Evolutionary conservation across 768 basidiomycete genomes (phyloP).

Genomic region (Mrakia hoshinonis): DNA sequence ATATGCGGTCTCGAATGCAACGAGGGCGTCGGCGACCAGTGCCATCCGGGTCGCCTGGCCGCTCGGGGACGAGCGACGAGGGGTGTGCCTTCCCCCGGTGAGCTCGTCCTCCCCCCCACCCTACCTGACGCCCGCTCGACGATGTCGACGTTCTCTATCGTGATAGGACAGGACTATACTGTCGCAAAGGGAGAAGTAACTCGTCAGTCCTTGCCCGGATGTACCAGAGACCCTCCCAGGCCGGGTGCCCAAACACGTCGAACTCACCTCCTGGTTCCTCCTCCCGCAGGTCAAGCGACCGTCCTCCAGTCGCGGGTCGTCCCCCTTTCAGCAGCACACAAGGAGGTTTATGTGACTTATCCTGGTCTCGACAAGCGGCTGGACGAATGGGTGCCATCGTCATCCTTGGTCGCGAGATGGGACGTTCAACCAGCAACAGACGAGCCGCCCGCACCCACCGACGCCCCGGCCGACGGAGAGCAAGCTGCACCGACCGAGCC

Average conservation of each 20-base stretch:
- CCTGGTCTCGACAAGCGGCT: slow-evolving; percentile 59
- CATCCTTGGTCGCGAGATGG: slow-evolving; percentile 37
- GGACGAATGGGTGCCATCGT: slow-evolving; percentile 62
- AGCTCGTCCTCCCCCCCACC: too few species aligned
- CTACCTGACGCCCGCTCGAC: background rate
- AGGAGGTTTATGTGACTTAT: slow-evolving; percentile 62
- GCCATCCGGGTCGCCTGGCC: too few species aligned
- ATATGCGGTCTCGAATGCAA: too few species aligned
- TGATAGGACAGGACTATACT: background rate
- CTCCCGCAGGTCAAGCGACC: background rate
- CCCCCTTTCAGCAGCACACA: slow-evolving; percentile 28
- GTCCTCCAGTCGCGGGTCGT: slow-evolving; percentile 1
- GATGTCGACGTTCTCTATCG: background rate
- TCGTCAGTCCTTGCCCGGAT: background rate
- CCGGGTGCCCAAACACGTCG: background rate
- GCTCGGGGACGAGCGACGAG: too few species aligned
- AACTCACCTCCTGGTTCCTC: background rate
- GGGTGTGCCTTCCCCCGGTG: too few species aligned
- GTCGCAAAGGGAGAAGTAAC: background rate
- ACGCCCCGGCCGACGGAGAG: background rate
- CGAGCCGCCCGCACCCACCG: slow-evolving; percentile 35
- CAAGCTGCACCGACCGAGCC: background rate
- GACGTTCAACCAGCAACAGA: slow-evolving; percentile 26
- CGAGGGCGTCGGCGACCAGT: too few species aligned
- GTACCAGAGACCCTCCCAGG: background rate